Percentiles rank a stretch among this genome's conserved stretches.
Conservation (phyloP, 176 grass and related monocot species). For the Poa annua region DNA sequence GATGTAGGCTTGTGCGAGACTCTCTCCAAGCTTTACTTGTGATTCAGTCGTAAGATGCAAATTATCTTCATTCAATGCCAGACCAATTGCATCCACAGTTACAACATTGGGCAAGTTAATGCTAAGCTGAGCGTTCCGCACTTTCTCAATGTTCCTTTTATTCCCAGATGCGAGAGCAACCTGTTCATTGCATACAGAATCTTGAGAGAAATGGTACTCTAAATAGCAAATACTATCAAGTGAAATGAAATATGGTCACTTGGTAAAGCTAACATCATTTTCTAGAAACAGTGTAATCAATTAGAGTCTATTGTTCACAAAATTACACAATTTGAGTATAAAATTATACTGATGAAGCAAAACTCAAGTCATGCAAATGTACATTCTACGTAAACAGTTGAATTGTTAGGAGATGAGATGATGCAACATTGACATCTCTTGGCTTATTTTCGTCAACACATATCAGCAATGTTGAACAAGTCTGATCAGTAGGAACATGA, state of each 20-base stretch:
- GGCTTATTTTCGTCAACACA: background rate
- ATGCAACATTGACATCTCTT: background rate
- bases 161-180: constrained; percentile 87
- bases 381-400: background rate
- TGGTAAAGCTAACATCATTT: background rate
- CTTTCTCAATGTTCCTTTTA: constrained; percentile 66
- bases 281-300: background rate
- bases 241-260: background rate
- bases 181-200: constrained; percentile 47
- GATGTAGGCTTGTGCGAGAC: constrained; percentile 78
- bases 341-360: background rate
- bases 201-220: constrained; percentile 24
- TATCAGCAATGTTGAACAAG: background rate
- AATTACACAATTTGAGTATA: background rate
- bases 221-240: constrained; percentile 4
- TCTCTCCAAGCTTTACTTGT: constrained; percentile 82
- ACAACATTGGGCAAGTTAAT: constrained; percentile 76
- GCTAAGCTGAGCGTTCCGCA: constrained; percentile 72
- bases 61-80: constrained; percentile 67
- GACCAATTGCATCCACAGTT: constrained; percentile 77
- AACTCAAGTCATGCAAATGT: background rate
- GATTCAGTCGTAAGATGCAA: constrained; percentile 77
- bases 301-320: background rate
- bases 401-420: background rate
- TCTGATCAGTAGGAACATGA: background rate